These are phyloP conservation scores for Kuraishia cidri DNA, from an alignment of 805 yeast genomes.

Conservation along the genomic window DNA sequence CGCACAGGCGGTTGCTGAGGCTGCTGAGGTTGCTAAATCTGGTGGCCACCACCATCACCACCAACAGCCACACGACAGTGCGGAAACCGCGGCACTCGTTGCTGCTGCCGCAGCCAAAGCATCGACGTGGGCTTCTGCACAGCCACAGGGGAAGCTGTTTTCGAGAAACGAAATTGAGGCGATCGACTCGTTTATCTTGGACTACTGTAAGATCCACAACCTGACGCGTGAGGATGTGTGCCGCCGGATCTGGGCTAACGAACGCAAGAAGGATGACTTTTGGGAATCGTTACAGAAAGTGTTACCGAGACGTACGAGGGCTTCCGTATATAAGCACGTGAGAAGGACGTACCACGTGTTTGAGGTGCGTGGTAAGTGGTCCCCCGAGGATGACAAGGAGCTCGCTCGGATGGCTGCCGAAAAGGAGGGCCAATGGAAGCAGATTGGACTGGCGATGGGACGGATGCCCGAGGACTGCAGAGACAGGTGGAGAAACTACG, in stretches of 20 bases:
- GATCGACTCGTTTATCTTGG: conserved; percentile 62
- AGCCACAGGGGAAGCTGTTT: conserved; percentile 27
- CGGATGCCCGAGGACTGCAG: conserved; percentile 98
- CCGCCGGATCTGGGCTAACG: conserved; percentile 80
- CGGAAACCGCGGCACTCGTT: conserved; percentile 28
- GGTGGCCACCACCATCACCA: neutral
- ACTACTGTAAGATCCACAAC: conserved; percentile 56
- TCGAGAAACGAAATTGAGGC: conserved; percentile 59
- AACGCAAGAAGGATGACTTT: conserved; percentile 77
- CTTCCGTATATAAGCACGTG: conserved; percentile 88
- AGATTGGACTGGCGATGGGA: conserved; percentile 68
- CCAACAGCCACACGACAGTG: neutral
- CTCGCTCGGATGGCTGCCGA: conserved; percentile 55
- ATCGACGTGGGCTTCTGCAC: conserved; percentile 16
- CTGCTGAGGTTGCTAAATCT: conserved; percentile 13
- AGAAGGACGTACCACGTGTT: conserved; percentile 84
- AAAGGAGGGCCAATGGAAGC: conserved; percentile 82
- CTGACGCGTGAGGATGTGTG: conserved; percentile 65
- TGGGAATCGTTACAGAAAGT: conserved; percentile 82
- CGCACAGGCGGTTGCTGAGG: conserved; percentile 8
- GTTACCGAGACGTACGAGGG: conserved; percentile 77
- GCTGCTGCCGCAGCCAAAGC: conserved; percentile 37
- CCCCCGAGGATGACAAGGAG: conserved; percentile 65
- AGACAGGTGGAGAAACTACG: conserved; percentile 93
- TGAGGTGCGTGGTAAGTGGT: conserved; percentile 87